Base-by-base conservation (phyloP, 1,284 basidiomycete species). In the Meripilus lineatus region DNA sequence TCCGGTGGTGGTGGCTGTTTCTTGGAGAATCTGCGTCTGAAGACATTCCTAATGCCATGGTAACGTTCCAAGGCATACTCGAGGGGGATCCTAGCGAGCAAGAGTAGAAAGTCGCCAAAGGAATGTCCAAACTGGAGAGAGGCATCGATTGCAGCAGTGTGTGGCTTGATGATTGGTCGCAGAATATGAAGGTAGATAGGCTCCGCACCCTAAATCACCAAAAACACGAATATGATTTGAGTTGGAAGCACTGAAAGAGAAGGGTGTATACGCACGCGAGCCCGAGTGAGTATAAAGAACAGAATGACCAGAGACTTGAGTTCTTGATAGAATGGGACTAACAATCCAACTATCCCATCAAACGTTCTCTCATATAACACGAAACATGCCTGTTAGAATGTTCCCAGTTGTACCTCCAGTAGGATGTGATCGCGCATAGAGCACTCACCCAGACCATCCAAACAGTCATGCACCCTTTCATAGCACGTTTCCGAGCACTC, bases 391-490 rank as follows among this genome's bases (percentile, higher is more conserved):
- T 89, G 56, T 17, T 46, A 37, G 32, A n/a, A n/a, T n/a, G n/a
- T n/a, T n/a, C n/a, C 22, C 40, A 37, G n/a, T 30, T 8, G n/a
- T 10, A 30, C 8, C 8, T 30, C 28, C 28, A 30, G 28, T 30
- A n/a, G 10, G n/a, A n/a, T n/a, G 28, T 10, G 28, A 10, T 30
- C 28, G n/a, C 28, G 28, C 8, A 10, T n/a, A n/a, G n/a, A 15
- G 20, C 17, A 54, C 75, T 66, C 64, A 87, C 87, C 84, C 85
- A 91, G 51, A 91, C 77, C 36, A 88, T 71, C 88, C 88, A 90
- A 10, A 90, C 75, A 22, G 84, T 77, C 47, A 90, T 66, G 59
- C 80, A 83, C 17, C 88, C 87, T 61, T 90, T 90, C 73, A 90
- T 82, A 55, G 84, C 77, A 45, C 88, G 74, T 61, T 90, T 90